These are phyloP conservation scores for Fusarium mundagurra DNA, from an alignment of 2,329 filamentous ascomycete species.

Conservation along the genomic window DNA sequence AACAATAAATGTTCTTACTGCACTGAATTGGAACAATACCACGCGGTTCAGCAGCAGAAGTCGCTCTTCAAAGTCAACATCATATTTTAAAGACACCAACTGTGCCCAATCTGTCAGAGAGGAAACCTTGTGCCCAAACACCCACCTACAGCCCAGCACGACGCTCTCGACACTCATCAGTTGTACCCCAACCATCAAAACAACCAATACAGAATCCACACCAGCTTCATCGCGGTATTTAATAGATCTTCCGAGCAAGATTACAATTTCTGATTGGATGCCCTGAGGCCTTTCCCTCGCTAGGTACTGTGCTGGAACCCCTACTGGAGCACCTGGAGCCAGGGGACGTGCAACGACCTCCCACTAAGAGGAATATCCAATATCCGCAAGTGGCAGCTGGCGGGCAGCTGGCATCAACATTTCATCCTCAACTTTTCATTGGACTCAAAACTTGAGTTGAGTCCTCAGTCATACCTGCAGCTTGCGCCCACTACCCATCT, in stretches of 20 bases:
- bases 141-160: neutral
- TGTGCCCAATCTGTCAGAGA: rapidly evolving
- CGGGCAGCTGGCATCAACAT: neutral
- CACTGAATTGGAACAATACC: neutral
- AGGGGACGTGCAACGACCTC: neutral
- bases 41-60: neutral
- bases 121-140: neutral
- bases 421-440: neutral
- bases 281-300: neutral
- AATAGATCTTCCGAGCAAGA: rapidly evolving
- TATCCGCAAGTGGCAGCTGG: neutral
- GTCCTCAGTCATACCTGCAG: neutral
- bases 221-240: neutral
- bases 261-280: neutral
- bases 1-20: neutral
- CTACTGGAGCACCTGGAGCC: neutral
- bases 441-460: neutral
- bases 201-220: neutral
- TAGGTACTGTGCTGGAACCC: neutral
- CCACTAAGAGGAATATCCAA: neutral
- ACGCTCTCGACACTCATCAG: neutral
- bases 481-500: neutral
- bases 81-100: rapidly evolving
- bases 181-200: neutral
- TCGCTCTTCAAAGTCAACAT: rapidly evolving